Evolutionary conservation across 2,329 filamentous ascomycete species (phyloP).

Genomic region (Pestalotiopsis sp.): DNA sequence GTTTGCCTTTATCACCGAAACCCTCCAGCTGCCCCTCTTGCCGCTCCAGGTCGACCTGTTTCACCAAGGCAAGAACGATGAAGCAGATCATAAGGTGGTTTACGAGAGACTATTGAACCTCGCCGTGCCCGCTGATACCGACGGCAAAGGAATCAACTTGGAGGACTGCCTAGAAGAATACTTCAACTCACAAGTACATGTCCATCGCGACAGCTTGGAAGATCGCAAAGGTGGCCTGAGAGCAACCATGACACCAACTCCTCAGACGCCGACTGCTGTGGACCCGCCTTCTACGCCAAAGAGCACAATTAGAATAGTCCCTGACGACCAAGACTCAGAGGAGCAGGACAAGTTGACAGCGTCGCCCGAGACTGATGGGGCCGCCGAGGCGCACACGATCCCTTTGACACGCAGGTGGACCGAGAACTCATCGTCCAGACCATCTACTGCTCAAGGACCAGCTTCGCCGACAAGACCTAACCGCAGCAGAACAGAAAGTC

Average conservation of each 20-base stretch:
- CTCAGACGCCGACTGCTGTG: slow-evolving; percentile 21
- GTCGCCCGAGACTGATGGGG: slow-evolving; percentile 17
- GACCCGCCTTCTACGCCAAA: slow-evolving; percentile 25
- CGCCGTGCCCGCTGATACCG: slow-evolving; percentile 77
- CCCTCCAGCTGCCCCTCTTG: slow-evolving; percentile 81
- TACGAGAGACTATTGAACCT: slow-evolving; percentile 90
- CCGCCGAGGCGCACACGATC: slow-evolving; percentile 15
- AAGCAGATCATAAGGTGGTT: slow-evolving; percentile 91
- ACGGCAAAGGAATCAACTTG: slow-evolving; percentile 72
- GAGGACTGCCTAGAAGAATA: slow-evolving; percentile 93
- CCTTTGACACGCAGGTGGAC: slow-evolving; percentile 40
- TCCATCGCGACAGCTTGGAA: slow-evolving; percentile 70
- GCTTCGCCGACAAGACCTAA: slow-evolving; percentile 27
- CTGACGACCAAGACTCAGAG: slow-evolving; percentile 21
- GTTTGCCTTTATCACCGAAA: slow-evolving; percentile 92
- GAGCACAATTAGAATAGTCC: slow-evolving; percentile 37
- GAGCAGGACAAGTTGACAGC: slow-evolving; percentile 23
- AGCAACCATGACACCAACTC: slow-evolving; percentile 34
- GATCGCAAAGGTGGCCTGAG: slow-evolving; percentile 50
- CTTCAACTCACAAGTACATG: slow-evolving; percentile 92
- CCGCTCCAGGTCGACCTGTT: slow-evolving; percentile 94
- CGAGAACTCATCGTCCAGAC: slow-evolving; percentile 15
- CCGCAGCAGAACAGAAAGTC: slow-evolving; percentile 51
- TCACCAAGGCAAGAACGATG: slow-evolving; percentile 82
- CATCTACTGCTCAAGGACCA: slow-evolving; percentile 19